phyloP scores from a whole-genome alignment of 495 filamentous ascomycete species.

The Platismatia glauca region DNA sequence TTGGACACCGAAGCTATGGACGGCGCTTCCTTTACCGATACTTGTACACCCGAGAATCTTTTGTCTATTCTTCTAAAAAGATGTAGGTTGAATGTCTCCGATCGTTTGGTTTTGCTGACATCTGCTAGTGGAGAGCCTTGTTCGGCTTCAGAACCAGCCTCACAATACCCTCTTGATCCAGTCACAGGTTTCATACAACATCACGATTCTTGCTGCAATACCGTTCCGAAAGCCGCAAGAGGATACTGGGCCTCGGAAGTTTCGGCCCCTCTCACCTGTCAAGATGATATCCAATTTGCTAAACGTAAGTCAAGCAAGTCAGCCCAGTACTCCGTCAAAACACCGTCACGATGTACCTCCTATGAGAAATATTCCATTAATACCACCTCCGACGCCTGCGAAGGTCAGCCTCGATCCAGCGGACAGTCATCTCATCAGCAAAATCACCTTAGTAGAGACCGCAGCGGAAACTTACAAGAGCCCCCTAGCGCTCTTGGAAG shows the following conservation, averaged over 20 bases:
- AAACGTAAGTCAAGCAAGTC: constrained; percentile 39
- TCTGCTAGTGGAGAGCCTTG: constrained; percentile 48
- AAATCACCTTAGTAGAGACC: constrained; percentile 27
- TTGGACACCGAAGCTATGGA: constrained; percentile 52
- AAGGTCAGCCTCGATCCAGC: constrained; percentile 32
- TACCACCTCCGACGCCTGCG: constrained; percentile 27
- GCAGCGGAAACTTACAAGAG: constrained; percentile 26
- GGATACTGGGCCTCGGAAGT: constrained; percentile 47
- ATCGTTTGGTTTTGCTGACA: constrained; percentile 2
- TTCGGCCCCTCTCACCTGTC: constrained; percentile 73
- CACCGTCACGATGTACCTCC: constrained; percentile 9
- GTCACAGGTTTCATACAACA: constrained; percentile 55
- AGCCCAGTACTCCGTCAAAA: constrained; percentile 24
- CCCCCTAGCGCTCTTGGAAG: constrained; percentile 53
- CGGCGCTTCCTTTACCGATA: constrained; percentile 55
- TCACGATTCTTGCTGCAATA: constrained; percentile 66
- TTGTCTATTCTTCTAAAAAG: constrained; percentile 59
- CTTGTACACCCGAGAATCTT: constrained; percentile 58
- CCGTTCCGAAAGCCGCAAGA: constrained; percentile 51
- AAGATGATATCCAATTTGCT: constrained; percentile 84
- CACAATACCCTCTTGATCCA: constrained; percentile 58
- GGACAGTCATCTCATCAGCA: constrained; percentile 27
- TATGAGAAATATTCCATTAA: constrained; percentile 29
- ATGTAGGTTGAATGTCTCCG: constrained; percentile 37
- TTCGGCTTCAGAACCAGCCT: constrained; percentile 59